Conservation (phyloP, 202 grass and related monocot genomes). For the Panicum virgatum region DNA sequence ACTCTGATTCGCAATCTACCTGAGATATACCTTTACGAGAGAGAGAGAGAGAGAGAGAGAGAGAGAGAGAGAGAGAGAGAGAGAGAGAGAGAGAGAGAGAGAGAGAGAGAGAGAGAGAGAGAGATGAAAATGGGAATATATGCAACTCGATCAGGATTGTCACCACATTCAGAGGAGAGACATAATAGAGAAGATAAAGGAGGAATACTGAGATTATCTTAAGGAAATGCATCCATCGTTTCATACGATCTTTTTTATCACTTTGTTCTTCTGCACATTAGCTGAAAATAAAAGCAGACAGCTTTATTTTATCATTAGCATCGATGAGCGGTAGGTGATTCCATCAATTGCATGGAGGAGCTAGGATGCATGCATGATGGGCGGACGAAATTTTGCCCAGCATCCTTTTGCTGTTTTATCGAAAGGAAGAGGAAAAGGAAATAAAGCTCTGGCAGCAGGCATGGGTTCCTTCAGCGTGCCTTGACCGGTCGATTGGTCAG, state of each 20-base stretch:
- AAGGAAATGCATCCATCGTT: background rate
- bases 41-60: background rate
- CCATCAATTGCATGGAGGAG: background rate
- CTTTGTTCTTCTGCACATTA: background rate
- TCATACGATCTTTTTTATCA: background rate
- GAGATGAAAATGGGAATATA: background rate
- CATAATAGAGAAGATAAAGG: background rate
- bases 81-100: background rate
- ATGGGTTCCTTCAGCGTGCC: background rate
- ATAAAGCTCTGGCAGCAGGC: background rate
- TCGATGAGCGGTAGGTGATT: background rate
- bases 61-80: no score
- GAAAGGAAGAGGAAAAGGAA: background rate
- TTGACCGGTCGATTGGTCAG: slow-evolving; percentile 6
- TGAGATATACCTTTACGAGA: background rate
- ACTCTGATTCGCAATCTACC: background rate
- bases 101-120: background rate
- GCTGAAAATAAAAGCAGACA: background rate
- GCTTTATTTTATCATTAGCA: background rate
- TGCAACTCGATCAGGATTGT: background rate
- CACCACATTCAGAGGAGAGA: background rate
- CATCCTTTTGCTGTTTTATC: background rate
- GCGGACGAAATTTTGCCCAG: background rate
- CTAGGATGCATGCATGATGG: background rate
- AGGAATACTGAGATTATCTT: background rate